Evolutionary conservation across 2,329 filamentous ascomycete genomes (phyloP).

Genomic region (Aspergillus aculeatus): DNA sequence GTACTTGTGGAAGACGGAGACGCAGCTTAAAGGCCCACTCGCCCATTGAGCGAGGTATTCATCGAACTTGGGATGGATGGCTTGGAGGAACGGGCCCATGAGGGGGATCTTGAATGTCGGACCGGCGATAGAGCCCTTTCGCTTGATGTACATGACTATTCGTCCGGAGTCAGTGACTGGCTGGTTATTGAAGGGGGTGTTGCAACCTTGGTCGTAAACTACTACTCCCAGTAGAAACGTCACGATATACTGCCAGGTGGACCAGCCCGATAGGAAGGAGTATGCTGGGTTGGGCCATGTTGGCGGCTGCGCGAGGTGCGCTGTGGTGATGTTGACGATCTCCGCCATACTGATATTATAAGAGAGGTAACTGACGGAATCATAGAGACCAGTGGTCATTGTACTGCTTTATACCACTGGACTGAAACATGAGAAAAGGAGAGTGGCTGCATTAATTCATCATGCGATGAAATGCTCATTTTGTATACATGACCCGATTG

Average conservation of each 20-base stretch:
- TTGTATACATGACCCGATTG: conserved; percentile 16
- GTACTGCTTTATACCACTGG: background rate
- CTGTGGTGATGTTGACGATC: background rate
- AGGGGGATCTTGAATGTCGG: conserved; percentile 71
- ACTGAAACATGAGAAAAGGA: background rate
- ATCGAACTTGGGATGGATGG: conserved; percentile 79
- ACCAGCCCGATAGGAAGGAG: conserved; percentile 41
- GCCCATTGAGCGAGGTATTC: conserved; percentile 82
- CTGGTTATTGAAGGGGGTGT: conserved; percentile 2
- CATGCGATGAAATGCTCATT: background rate
- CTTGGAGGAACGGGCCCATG: conserved; percentile 83
- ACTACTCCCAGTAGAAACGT: conserved; percentile 66
- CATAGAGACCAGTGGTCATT: background rate
- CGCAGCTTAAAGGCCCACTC: conserved; percentile 84
- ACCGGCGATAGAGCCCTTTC: conserved; percentile 69
- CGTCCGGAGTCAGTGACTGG: conserved; percentile 28
- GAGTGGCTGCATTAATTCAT: background rate
- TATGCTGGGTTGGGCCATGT: conserved; percentile 6
- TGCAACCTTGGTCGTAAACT: conserved; percentile 75
- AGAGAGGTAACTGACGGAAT: background rate
- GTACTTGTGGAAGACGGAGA: conserved; percentile 94
- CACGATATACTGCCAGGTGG: conserved; percentile 26
- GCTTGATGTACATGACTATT: conserved; percentile 65
- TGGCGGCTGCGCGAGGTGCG: conserved; percentile 6
- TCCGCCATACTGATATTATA: background rate